Conservation (phyloP, 1,284 basidiomycete genomes). For the Ceraceosorus guamensis region DNA sequence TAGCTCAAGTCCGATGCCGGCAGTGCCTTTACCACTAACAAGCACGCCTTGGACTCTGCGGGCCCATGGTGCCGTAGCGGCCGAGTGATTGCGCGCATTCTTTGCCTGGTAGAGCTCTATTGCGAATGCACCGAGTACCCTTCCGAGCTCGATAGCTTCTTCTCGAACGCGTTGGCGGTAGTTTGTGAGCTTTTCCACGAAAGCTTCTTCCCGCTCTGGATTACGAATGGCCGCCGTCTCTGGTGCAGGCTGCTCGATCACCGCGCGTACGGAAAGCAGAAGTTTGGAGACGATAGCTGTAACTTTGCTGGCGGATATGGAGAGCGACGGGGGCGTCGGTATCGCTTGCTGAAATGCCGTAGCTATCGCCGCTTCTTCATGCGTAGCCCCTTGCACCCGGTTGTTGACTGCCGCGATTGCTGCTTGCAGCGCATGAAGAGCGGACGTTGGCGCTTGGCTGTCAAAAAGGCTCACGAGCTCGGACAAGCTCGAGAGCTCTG, state of each 20-base stretch:
- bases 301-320: slow-evolving; percentile 50
- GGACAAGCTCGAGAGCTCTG: slow-evolving; percentile 23
- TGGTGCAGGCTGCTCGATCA: slow-evolving; percentile 33
- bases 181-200: slow-evolving; percentile 25
- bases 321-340: slow-evolving; percentile 27
- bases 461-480: slow-evolving; percentile 12
- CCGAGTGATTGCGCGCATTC: neutral
- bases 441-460: neutral
- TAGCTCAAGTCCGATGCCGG: slow-evolving; percentile 22
- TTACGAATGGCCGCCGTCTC: neutral
- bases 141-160: slow-evolving; percentile 31
- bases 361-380: slow-evolving; percentile 1
- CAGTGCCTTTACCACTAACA: slow-evolving; percentile 25
- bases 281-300: slow-evolving; percentile 52
- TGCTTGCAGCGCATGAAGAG: slow-evolving; percentile 9
- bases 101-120: slow-evolving; percentile 21
- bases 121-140: slow-evolving; percentile 18
- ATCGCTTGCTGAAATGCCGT: slow-evolving; percentile 5
- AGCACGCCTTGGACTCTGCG: slow-evolving; percentile 20
- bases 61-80: slow-evolving; percentile 14
- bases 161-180: slow-evolving; percentile 37
- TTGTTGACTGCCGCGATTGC: slow-evolving; percentile 6
- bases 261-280: slow-evolving; percentile 51
- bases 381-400: too few species aligned
- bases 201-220: neutral